Base-by-base conservation (phyloP, 768 basidiomycete genomes). In the Gloeophyllum trabeum region DNA sequence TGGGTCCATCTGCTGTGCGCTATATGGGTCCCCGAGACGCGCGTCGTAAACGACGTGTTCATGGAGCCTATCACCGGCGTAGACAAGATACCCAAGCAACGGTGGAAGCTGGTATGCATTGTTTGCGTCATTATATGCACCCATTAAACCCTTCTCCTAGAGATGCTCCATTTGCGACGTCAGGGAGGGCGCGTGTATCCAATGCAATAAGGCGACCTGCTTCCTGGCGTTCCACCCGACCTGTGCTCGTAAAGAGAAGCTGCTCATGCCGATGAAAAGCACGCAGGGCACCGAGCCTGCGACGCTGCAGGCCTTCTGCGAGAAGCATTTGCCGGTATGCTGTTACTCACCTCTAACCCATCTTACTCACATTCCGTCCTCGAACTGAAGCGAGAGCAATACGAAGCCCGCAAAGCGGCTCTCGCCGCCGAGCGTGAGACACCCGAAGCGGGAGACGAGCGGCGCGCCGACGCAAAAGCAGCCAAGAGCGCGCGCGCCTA, bases 1-100 rank as follows among this genome's bases (percentile, higher is more conserved):
- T 99, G 96, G 96, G 86, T 92, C 0, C 96, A 99, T 58, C 68
- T 99, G 0, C 71, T 98, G 0, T 99, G 96, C 53, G 91, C 94
- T 3, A 93, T 99, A 41, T 99, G 91, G 90, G 80, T 97, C 2
- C 93, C 94, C 0, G 94, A 98, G 58, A 87, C 90, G 12, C 75
- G 81, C 19, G 88, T 97, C 1, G 81, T 81, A 16, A 98, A 98
- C 58, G 83, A 91, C 34, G 84, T 91, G 7, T 96, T 97, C 56
- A 98, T 98, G 96, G 96, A 99, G 54, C 96, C 96, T 7, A 80
- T 99, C 22, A 87, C 89, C 2, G 89, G 88, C 3, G 72, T 90
- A 0, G 89, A 97, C 40, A 75, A 68, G 47, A 85, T 99, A 36
- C 78, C 83, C 1, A 97, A 92, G 56, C 80, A 79, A 51, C 71